Percentiles rank a stretch among this genome's conserved stretches.
phyloP scores from a whole-genome alignment of 352 stramenopile species.

The Phytophthora fragariaefolia region DNA sequence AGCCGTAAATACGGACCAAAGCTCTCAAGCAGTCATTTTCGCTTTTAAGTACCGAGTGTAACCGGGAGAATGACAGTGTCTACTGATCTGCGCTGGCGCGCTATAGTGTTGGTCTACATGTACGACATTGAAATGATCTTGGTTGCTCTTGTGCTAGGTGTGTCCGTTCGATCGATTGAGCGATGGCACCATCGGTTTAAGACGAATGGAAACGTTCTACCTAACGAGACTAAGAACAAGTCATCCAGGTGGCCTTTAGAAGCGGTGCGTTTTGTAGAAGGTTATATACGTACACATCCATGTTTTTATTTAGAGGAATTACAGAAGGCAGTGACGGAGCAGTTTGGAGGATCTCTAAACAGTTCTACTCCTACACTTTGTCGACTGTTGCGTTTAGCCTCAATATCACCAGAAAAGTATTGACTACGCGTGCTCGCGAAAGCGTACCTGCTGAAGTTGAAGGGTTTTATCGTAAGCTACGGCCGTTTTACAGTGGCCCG shows the following conservation, averaged over 20 bases:
- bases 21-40: not conserved
- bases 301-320: constrained; percentile 8
- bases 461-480: not conserved
- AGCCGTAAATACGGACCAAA: not conserved
- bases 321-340: too few species aligned
- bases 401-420: constrained; percentile 1
- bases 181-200: not conserved
- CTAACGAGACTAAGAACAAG: not conserved
- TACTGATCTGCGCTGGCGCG: not conserved
- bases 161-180: not conserved
- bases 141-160: not conserved
- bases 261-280: not conserved
- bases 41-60: not conserved
- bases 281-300: not conserved
- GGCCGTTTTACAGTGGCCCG: not conserved
- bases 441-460: not conserved
- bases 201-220: not conserved
- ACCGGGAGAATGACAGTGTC: not conserved
- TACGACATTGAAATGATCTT: not conserved
- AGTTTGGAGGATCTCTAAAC: not conserved
- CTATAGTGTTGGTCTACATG: not conserved
- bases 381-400: not conserved
- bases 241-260: not conserved
- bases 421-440: not conserved
- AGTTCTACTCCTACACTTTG: not conserved